phyloP scores from a whole-genome alignment of 2,329 filamentous ascomycete species.

The Aaosphaeria pasadenensis region DNA sequence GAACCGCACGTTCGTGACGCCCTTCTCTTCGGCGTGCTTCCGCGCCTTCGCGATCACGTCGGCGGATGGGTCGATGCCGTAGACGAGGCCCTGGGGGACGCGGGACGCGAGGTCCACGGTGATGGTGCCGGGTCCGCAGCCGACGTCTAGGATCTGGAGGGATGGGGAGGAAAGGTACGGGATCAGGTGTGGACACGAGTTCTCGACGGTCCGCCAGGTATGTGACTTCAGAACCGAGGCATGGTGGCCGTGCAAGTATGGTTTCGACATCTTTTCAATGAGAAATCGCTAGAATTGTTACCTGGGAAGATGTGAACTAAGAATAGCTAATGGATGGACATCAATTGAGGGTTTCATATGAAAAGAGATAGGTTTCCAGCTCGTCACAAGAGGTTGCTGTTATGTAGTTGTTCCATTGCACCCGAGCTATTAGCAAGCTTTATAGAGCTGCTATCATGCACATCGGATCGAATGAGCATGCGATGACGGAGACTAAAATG shows the following conservation, averaged over 20 bases:
- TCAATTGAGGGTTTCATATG: too few species aligned
- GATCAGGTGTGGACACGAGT: conserved; percentile 40
- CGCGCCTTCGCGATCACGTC: conserved; percentile 42
- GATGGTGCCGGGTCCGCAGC: conserved; percentile 50
- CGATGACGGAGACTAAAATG: too few species aligned
- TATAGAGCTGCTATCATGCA: too few species aligned
- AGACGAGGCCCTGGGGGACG: conserved; percentile 44
- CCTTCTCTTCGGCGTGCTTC: conserved; percentile 33
- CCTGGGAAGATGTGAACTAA: too few species aligned
- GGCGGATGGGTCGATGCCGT: conserved; percentile 44
- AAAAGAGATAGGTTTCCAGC: too few species aligned
- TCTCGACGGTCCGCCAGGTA: conserved; percentile 44
- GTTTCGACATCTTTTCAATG: conserved; percentile 1
- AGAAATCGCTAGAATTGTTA: too few species aligned
- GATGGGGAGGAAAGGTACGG: conserved; percentile 27
- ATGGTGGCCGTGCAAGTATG: conserved; percentile 43
- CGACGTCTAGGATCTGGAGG: conserved; percentile 45
- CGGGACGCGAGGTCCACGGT: conserved; percentile 42
- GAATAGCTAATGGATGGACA: too few species aligned
- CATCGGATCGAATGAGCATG: too few species aligned
- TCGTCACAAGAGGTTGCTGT: too few species aligned
- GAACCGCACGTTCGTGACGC: conserved; percentile 40
- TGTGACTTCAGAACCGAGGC: conserved; percentile 42
- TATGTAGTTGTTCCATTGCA: too few species aligned
- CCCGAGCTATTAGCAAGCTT: too few species aligned